Evolutionary conservation across 1,284 basidiomycete genomes (phyloP).

Genomic region (Thecaphora thlaspeos): DNA sequence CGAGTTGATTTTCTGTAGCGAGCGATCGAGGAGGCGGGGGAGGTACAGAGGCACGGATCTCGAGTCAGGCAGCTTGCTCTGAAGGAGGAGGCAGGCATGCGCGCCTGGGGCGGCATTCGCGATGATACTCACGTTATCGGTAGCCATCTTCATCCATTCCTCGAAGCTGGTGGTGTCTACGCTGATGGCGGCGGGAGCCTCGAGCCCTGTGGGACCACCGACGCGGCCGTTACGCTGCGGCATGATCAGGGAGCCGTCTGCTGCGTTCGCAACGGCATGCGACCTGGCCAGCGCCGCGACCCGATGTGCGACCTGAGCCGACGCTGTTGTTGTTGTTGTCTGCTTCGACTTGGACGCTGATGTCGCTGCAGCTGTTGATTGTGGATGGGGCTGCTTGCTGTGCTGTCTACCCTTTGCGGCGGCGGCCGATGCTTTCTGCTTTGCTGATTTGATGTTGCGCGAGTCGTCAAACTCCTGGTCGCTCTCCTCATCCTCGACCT

Average conservation of each 20-base stretch:
- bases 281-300: slow-evolving; percentile 32
- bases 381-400: background rate
- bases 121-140: slow-evolving; percentile 76
- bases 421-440: no score
- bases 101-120: no score
- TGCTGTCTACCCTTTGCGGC: no score
- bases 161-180: slow-evolving; percentile 63
- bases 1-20: slow-evolving; percentile 94
- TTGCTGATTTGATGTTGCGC: no score
- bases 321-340: slow-evolving; percentile 26
- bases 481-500: no score
- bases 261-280: slow-evolving; percentile 12
- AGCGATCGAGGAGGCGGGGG: no score
- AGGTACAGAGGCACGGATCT: no score
- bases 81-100: no score
- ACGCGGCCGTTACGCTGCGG: slow-evolving; percentile 18
- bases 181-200: slow-evolving; percentile 16
- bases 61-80: no score
- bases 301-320: slow-evolving; percentile 5
- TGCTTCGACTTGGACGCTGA: slow-evolving; percentile 10
- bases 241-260: slow-evolving; percentile 34
- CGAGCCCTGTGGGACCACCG: slow-evolving; percentile 5
- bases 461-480: no score
- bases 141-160: slow-evolving; percentile 99
- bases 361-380: no score